A percentile compares a stretch with the other conserved stretches of the same genome.
Evolutionary conservation across 2,329 filamentous ascomycete genomes (phyloP).

Genomic region (Apiospora malaysiana): DNA sequence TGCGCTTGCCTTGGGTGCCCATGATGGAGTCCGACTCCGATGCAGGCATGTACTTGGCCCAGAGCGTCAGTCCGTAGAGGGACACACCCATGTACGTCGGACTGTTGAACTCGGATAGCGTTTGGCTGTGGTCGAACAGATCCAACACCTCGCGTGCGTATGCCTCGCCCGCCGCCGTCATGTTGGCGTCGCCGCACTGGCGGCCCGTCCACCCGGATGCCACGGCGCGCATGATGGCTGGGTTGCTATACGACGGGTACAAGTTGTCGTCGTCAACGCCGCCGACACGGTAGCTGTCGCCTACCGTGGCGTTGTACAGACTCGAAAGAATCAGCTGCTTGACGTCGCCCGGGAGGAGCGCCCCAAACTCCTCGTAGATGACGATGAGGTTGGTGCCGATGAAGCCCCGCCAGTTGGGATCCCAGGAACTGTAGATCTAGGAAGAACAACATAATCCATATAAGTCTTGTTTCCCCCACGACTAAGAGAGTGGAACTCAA

Average conservation of each 20-base stretch:
- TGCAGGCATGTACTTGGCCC: conserved; percentile 54
- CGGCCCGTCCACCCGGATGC: conserved; percentile 55
- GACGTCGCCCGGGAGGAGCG: conserved; percentile 38
- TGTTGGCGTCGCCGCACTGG: conserved; percentile 52
- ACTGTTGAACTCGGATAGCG: conserved; percentile 45
- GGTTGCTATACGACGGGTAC: conserved; percentile 58
- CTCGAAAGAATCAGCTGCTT: conserved; percentile 48
- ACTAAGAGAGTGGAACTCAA: too few relatives aligned
- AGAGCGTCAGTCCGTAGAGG: conserved; percentile 54
- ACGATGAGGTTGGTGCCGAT: conserved; percentile 57
- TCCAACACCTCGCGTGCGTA: conserved; percentile 54
- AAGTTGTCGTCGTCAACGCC: conserved; percentile 58
- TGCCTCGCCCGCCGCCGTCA: conserved; percentile 54
- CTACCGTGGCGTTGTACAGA: conserved; percentile 53
- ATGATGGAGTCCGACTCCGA: conserved; percentile 45
- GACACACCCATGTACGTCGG: conserved; percentile 59
- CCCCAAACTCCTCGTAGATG: conserved; percentile 54
- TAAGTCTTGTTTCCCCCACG: too few relatives aligned
- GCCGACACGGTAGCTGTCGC: conserved; percentile 58
- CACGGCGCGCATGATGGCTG: conserved; percentile 56
- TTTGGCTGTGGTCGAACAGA: conserved; percentile 55
- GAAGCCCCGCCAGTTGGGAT: conserved; percentile 61
- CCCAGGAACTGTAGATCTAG: conserved; percentile 53
- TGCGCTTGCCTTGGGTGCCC: conserved; percentile 47
- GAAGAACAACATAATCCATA: too few relatives aligned